Percentiles rank a stretch among this genome's conserved stretches.
Conservation (phyloP, 2,329 filamentous ascomycete genomes). For the Fusarium albidum region DNA sequence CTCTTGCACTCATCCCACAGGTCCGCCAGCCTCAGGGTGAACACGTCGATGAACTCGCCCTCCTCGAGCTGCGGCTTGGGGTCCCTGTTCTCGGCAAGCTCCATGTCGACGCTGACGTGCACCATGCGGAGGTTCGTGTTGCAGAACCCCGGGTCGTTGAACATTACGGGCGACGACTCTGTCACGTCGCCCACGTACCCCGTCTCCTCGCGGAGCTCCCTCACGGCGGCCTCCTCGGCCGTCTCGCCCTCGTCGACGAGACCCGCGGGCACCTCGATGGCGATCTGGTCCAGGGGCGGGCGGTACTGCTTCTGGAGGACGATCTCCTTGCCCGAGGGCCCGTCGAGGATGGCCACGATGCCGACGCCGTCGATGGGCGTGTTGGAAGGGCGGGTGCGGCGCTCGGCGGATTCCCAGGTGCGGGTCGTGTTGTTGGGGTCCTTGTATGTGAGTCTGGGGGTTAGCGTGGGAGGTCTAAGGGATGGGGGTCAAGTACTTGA, state of each 20-base stretch:
- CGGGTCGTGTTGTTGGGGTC: constrained; percentile 67
- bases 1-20: constrained; percentile 73
- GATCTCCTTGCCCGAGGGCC: constrained; percentile 60
- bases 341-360: constrained; percentile 73
- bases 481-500: constrained; percentile 53
- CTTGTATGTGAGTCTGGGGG: constrained; percentile 66
- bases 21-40: constrained; percentile 69
- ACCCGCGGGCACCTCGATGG: constrained; percentile 72
- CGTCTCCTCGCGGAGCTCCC: constrained; percentile 73
- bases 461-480: constrained; percentile 3
- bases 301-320: constrained; percentile 74
- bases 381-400: constrained; percentile 69
- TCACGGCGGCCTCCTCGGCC: constrained; percentile 66
- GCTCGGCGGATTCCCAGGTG: constrained; percentile 77
- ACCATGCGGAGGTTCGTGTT: constrained; percentile 75
- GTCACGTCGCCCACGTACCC: constrained; percentile 66
- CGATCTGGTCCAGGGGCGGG: constrained; percentile 65
- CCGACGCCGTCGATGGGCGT: constrained; percentile 76
- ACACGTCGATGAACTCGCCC: constrained; percentile 84
- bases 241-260: constrained; percentile 70
- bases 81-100: constrained; percentile 72
- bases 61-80: constrained; percentile 77
- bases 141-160: constrained; percentile 72
- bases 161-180: constrained; percentile 71
- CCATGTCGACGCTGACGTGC: constrained; percentile 77